Evolutionary conservation across 164 flowering plant genomes (phyloP).

Genomic region (Pachysandra terminalis): DNA sequence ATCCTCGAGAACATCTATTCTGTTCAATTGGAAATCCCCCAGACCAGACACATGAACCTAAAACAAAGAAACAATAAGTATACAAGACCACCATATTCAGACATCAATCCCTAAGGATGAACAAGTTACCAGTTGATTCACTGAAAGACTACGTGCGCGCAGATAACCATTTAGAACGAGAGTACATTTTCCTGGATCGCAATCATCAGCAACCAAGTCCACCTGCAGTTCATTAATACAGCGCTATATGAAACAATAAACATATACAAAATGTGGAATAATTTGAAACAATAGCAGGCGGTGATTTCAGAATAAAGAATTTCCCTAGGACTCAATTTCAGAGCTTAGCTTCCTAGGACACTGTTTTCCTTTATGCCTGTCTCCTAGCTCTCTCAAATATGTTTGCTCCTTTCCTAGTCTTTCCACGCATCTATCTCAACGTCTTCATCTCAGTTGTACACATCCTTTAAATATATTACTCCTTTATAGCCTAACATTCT

Average conservation of each 20-base stretch:
- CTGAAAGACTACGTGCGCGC: constrained; percentile 73
- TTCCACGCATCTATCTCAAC: no score
- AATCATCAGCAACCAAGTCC: constrained; percentile 45
- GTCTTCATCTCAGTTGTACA: no score
- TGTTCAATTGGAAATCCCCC: constrained; percentile 83
- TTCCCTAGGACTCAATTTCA: no score
- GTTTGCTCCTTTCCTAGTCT: no score
- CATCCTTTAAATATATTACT: no score
- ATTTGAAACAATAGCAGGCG: background rate
- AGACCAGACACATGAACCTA: constrained; percentile 94
- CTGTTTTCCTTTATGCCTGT: no score
- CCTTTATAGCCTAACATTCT: no score
- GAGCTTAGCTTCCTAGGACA: no score
- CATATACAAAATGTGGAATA: background rate
- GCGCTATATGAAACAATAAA: background rate
- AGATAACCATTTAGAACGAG: constrained; percentile 79
- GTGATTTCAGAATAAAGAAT: no score
- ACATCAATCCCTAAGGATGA: constrained; percentile 15
- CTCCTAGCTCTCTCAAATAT: no score
- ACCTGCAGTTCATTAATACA: constrained; percentile 38
- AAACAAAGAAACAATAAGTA: constrained; percentile 18
- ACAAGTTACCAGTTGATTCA: constrained; percentile 80
- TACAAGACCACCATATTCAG: constrained; percentile 2
- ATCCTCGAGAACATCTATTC: constrained; percentile 76
- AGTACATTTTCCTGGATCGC: constrained; percentile 55